Evolutionary conservation across 768 basidiomycete genomes (phyloP), one percentile per base, ranked within the genome.

Genomic region (Podaxis sp.): DNA sequence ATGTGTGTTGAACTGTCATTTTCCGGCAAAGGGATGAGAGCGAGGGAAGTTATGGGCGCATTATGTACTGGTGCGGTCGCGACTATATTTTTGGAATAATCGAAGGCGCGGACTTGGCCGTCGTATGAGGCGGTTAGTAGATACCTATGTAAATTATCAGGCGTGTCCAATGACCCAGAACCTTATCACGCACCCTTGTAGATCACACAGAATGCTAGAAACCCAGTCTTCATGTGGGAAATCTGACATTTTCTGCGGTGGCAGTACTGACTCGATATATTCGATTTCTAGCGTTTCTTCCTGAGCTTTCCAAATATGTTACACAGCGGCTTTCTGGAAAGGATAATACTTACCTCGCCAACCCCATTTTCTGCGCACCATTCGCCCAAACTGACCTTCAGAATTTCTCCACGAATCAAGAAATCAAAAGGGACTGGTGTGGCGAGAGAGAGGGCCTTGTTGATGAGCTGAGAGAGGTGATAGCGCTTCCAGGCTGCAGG

Each of bases 191-290:
- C 64, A 90, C 89, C 83, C 83, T 63, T 78, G 76, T 53, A 84
- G 69, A 65, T 80, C 73, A 70, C 85, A 89, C 4, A 85, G 87
- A 19, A 93, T 82, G 15, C 88, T 87, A 1, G 93, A 94, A 0
- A 97, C 91, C 96, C 96, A 98, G 65, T 98, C 95, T 57, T 98
- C 90, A 65, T 94, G 91, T 1, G 91, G 89, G 57, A 94, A 77
- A 53, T 88, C 82, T 0, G 89, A 83, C 74, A 94, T 84, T 64
- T 88, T 86, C 71, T 93, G 85, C 0, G 94, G 95, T 0, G 95
- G 94, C 73, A 96, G 79, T 1, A 96, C 82, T 15, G 90, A 92
- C 74, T 94, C 89, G 61, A 97, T 87, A 76, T 96, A 96, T 74
- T 96, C 94, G 50, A 97, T 85, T 69, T 96, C 89, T 22, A 97